Base-by-base conservation (phyloP, 1,284 basidiomycete species). In the Ceratobasidium sp. region DNA sequence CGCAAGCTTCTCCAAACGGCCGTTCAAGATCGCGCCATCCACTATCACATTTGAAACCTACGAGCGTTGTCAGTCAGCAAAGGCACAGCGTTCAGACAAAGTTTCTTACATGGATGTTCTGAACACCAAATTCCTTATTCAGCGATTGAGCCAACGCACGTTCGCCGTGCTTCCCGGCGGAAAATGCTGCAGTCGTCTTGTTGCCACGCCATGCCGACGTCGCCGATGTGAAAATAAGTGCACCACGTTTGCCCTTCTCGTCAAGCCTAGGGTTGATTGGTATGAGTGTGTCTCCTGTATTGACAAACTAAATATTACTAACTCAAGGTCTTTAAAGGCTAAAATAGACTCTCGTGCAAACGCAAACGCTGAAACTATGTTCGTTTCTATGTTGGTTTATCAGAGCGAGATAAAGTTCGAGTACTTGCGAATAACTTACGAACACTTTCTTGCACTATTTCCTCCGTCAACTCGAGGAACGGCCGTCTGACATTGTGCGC, bases 211-310 rank as follows among this genome's bases (percentile, higher is more conserved):
- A 78, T 69, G 89, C 87, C 0, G 91, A 89, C 15, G 93, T 94
- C 13, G 93, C 93, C 2, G 93, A 93, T 0, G 93, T 94, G 82
- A 94, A 92, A 42, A 94, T 87, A 63, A 94, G 83, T 1, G 91
- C 89, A 15, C 93, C 93, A 15, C 88, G 85, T 81, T 86, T 87
- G 28, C 88, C 88, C 45, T 81, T 76, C 53, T 84, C 85, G 67
- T 86, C 86, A 20, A 90, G 79, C 20, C 80, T 82, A 53, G 33
- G 49, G n/a, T 75, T 75, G 54, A 20, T 74, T 39, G 33, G 11
- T 51, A 74, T 76, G 6, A 37, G 35, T 6, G 45, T 7, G 28
- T 45, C 11, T n/a, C 17, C 60, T 6, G 45, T 28, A 33, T 47
- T 35, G 20, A 39, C 31, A 15, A 31, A 26, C 17, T 33, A 28